Percentiles rank a stretch among this genome's conserved stretches.
These are phyloP conservation scores for Alternaria atra DNA, from an alignment of 2,329 filamentous ascomycete genomes.

Conservation along the genomic window DNA sequence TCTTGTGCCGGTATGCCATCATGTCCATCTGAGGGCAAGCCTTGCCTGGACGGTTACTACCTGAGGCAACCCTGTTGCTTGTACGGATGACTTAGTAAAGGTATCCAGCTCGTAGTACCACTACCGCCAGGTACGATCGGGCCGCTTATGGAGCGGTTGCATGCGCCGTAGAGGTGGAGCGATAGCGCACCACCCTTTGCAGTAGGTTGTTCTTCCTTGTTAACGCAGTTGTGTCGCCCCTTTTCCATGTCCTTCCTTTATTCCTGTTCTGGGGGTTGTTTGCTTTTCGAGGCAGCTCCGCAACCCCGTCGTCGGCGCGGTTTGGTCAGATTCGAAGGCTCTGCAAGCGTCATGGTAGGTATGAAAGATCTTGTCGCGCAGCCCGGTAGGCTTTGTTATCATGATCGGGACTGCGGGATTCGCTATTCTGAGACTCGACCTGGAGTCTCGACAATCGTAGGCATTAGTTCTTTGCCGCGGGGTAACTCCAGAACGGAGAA, in stretches of 20 bases:
- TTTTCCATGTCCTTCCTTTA: neutral
- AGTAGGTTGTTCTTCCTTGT: neutral
- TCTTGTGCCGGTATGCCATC: neutral
- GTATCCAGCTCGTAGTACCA: neutral
- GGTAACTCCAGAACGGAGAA: neutral
- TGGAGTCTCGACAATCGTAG: neutral
- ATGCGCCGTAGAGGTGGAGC: neutral
- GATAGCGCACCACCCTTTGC: neutral
- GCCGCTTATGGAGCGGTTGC: neutral
- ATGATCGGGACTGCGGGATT: neutral
- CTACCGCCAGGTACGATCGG: neutral
- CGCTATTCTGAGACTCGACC: neutral
- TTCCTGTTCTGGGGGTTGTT: neutral
- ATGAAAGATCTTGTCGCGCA: neutral
- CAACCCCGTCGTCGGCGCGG: neutral
- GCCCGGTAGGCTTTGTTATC: neutral
- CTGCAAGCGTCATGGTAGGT: neutral
- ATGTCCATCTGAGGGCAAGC: neutral
- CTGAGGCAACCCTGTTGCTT: neutral
- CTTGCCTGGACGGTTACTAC: too few species aligned
- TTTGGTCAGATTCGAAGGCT: neutral
- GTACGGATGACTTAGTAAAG: neutral
- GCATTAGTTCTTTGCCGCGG: neutral
- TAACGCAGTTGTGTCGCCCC: too few species aligned
- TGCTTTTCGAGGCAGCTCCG: neutral